phyloP scores from a whole-genome alignment of 805 yeast genomes.

The Ogataea nakhonphanomensis region DNA sequence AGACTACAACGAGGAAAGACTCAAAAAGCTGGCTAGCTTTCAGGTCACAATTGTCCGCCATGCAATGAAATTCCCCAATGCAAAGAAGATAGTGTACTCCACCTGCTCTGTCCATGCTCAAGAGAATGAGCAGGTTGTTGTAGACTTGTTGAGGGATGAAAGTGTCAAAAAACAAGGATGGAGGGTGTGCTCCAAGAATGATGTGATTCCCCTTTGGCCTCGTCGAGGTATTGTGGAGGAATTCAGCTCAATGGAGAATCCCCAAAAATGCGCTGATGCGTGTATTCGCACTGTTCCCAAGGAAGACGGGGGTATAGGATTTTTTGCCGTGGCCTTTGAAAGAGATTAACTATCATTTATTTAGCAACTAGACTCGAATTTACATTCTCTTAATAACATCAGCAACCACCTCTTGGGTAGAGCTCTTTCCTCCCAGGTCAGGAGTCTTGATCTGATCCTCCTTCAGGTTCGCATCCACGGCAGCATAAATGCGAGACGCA shows the following conservation, averaged over 20 bases:
- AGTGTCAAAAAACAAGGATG: constrained; percentile 70
- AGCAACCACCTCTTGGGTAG: constrained; percentile 82
- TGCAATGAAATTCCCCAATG: constrained; percentile 78
- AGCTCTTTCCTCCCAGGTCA: constrained; percentile 87
- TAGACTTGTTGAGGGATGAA: constrained; percentile 65
- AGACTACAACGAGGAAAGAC: constrained; percentile 45
- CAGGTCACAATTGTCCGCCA: constrained; percentile 87
- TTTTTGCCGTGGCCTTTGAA: constrained; percentile 91
- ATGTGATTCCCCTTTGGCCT: constrained; percentile 82
- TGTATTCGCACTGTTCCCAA: constrained; percentile 84
- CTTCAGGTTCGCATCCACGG: constrained; percentile 88
- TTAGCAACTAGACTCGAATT: background rate
- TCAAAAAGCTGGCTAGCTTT: constrained; percentile 75
- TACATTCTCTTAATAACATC: constrained; percentile 65
- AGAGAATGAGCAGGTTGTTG: constrained; percentile 91
- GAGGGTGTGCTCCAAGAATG: constrained; percentile 55
- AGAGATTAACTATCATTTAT: constrained; percentile 29
- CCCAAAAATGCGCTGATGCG: constrained; percentile 67
- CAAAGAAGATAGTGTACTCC: constrained; percentile 78
- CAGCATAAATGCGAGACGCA: constrained; percentile 88
- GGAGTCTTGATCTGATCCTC: constrained; percentile 84
- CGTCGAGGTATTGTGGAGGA: constrained; percentile 77
- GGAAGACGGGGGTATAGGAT: constrained; percentile 97
- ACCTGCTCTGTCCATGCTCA: constrained; percentile 94
- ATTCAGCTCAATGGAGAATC: constrained; percentile 49